phyloP scores from a whole-genome alignment of 2,329 filamentous ascomycete genomes.

The Penicillium sp. region DNA sequence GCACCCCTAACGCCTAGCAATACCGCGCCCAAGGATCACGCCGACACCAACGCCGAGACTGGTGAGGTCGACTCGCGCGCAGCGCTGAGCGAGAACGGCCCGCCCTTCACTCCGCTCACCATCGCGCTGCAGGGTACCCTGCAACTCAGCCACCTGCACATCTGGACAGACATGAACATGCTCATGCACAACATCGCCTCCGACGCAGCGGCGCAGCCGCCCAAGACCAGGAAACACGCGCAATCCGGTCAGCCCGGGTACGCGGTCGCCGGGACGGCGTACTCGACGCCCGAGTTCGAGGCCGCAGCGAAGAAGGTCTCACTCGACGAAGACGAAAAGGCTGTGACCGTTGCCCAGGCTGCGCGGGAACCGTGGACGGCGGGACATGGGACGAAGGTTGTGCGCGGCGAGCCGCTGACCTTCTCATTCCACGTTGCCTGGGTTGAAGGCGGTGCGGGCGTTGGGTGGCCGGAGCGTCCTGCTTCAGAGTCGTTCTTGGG shows the following conservation, averaged over 20 bases:
- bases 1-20: slow-evolving; percentile 58
- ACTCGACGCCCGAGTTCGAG: slow-evolving; percentile 73
- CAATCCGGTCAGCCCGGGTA: slow-evolving; percentile 61
- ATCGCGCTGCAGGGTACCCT: slow-evolving; percentile 88
- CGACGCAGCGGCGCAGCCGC: slow-evolving; percentile 28
- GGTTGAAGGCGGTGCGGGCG: slow-evolving; percentile 50
- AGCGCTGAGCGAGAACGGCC: slow-evolving; percentile 30
- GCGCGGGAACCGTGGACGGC: slow-evolving; percentile 51
- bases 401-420: slow-evolving; percentile 84
- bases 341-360: slow-evolving; percentile 44
- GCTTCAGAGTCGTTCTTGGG: slow-evolving; percentile 19
- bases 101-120: slow-evolving; percentile 69
- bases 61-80: slow-evolving; percentile 53
- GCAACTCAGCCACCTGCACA: slow-evolving; percentile 85
- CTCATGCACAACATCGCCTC: slow-evolving; percentile 64
- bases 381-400: slow-evolving; percentile 62
- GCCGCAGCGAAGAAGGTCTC: slow-evolving; percentile 37
- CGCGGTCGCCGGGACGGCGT: slow-evolving; percentile 83
- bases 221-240: slow-evolving; percentile 59
- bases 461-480: slow-evolving; percentile 34
- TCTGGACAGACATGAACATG: slow-evolving; percentile 87
- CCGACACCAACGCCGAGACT: slow-evolving; percentile 42
- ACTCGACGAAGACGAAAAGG: slow-evolving; percentile 40
- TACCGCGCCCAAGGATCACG: slow-evolving; percentile 5
- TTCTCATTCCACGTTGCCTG: slow-evolving; percentile 80